These are phyloP conservation scores for Tolypocladium amazonense DNA, from an alignment of 2,329 filamentous ascomycete species.

Conservation along the genomic window DNA sequence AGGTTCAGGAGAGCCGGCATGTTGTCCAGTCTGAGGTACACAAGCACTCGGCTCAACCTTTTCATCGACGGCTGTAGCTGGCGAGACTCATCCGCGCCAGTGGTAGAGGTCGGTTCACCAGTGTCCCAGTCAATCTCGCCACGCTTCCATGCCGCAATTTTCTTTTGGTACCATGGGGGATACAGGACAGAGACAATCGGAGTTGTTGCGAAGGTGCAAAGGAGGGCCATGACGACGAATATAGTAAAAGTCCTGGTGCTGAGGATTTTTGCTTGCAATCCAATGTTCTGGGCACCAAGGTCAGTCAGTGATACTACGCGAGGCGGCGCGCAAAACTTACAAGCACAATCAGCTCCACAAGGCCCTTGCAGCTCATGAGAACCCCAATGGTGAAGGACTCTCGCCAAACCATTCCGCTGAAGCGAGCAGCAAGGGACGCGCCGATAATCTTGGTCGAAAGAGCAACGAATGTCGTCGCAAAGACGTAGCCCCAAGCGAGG, in stretches of 20 bases:
- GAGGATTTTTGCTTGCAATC: conserved; percentile 71
- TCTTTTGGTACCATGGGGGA: conserved; percentile 49
- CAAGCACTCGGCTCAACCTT: conserved; percentile 53
- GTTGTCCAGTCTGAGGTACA: conserved; percentile 77
- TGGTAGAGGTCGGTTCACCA: conserved; percentile 7
- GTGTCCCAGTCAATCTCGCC: conserved; percentile 82
- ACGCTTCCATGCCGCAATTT: conserved; percentile 49
- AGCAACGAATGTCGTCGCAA: conserved; percentile 72
- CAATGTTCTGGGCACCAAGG: conserved; percentile 45
- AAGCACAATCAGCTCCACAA: conserved; percentile 90
- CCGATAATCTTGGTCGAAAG: conserved; percentile 80
- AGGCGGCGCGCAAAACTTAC: conserved; percentile 34
- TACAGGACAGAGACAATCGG: conserved; percentile 66
- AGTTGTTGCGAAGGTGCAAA: conserved; percentile 77
- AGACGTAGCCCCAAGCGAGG: conserved; percentile 79
- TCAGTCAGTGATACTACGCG: not conserved
- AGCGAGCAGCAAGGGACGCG: conserved; percentile 65
- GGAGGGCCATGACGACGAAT: conserved; percentile 85
- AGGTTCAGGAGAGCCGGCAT: conserved; percentile 75
- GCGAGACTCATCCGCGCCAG: conserved; percentile 5
- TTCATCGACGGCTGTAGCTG: conserved; percentile 2
- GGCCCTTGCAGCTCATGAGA: conserved; percentile 92
- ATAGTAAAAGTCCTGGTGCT: conserved; percentile 80
- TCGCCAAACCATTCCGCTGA: conserved; percentile 75
- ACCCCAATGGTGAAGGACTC: conserved; percentile 82